Evolutionary conservation across 1,284 basidiomycete genomes (phyloP), one percentile per base, ranked within the genome.

Genomic region (Calocybe gambosa): DNA sequence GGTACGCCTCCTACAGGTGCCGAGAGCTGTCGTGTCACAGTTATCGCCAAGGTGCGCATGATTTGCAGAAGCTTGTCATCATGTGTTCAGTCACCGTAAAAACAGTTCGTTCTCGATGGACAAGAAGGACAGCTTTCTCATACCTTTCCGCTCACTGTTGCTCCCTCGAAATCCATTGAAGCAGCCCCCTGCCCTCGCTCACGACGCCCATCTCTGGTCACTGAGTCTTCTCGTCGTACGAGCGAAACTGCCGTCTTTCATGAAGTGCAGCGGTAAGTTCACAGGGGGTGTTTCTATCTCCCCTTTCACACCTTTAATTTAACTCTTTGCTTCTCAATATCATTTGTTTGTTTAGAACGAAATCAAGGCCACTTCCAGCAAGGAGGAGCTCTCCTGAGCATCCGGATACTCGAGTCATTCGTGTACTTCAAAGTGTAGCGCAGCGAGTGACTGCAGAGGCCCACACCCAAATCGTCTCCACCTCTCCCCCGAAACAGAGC

Each of bases 371-470:
- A n/a, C 48, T 50, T 15, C 54, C 58, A 41, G 58, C 61, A 26
- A 53, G 58, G 34, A 49, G 44, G 39, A 20, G 46, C 29, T 54
- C 50, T n/a, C 45, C 51, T 15, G 62, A 63, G 47, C 58, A 61
- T 23, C 60, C 67, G 34, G 65, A 70, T 50, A 70, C 66, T 20
- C 82, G 85, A 55, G 83, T 89, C 43, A 82, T 85, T 46, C 80
- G 83, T 52, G 85, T 89, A 38, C 63, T 89, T 50, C 82, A 85
- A 43, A 78, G 75, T 37, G 85, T 84, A 35, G 85, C 82, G 23
- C 80, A 85, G 53, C 80, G 83, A 31, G 82, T 89, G 19, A 82
- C 82, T 5, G 78, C 84, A 60, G 80, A 84, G 58, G 79, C 81
- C 2, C 79, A 84, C 53, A 78, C 77, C 10, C 82, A 85, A 58